phyloP scores from a whole-genome alignment of 2,329 filamentous ascomycete species.

The Hymenoscyphus fraxineus region DNA sequence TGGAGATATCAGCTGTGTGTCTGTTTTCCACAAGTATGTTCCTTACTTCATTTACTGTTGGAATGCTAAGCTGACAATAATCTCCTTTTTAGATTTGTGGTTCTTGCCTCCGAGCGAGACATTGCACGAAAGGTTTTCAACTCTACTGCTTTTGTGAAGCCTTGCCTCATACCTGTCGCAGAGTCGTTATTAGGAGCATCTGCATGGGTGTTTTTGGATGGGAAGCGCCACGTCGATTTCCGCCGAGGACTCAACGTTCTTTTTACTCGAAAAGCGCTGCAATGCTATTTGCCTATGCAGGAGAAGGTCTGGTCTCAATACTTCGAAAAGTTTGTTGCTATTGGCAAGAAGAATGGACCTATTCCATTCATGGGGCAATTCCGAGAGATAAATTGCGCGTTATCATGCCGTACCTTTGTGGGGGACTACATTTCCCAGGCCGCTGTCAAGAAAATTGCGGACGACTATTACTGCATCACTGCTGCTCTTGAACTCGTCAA shows the following conservation, averaged over 20 bases:
- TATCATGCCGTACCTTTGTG: slow-evolving; percentile 76
- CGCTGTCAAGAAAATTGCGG: slow-evolving; percentile 68
- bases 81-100: slow-evolving; percentile 60
- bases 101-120: slow-evolving; percentile 73
- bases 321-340: slow-evolving; percentile 63
- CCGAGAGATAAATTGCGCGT: slow-evolving; percentile 73
- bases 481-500: slow-evolving; percentile 78
- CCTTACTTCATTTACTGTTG: neutral
- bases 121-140: slow-evolving; percentile 81
- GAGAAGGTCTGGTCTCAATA: slow-evolving; percentile 70
- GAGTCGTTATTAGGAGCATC: slow-evolving; percentile 68
- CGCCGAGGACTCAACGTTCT: slow-evolving; percentile 71
- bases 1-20: slow-evolving; percentile 75
- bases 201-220: slow-evolving; percentile 78
- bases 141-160: slow-evolving; percentile 69
- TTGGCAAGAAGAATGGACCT: slow-evolving; percentile 54
- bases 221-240: slow-evolving; percentile 72
- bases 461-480: slow-evolving; percentile 76
- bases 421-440: slow-evolving; percentile 74
- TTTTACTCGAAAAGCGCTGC: slow-evolving; percentile 69
- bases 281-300: slow-evolving; percentile 68
- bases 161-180: slow-evolving; percentile 73
- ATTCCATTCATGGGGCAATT: slow-evolving; percentile 68
- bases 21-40: slow-evolving; percentile 75
- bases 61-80: neutral